These are phyloP conservation scores for Pulicaria dysenterica DNA, from an alignment of 129 eudicot genomes.

Conservation along the genomic window DNA sequence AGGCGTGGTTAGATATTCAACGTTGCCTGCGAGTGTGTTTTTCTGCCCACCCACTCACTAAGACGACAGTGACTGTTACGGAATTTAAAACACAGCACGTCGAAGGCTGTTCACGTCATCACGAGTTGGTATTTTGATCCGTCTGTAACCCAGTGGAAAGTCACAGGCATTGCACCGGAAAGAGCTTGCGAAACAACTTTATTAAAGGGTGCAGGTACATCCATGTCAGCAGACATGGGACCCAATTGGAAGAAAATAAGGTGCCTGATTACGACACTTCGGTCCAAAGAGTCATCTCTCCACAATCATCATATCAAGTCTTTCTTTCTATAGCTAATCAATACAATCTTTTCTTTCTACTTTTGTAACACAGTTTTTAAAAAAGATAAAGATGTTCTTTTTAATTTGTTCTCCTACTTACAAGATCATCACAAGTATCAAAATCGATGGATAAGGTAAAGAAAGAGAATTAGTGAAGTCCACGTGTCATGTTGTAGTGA, in stretches of 20 bases:
- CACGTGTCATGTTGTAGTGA: no score
- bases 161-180: neutral
- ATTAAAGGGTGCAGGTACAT: neutral
- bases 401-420: no score
- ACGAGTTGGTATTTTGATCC: neutral
- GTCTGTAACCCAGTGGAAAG: neutral
- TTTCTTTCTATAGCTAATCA: neutral
- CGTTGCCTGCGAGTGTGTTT: slow-evolving; percentile 4
- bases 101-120: neutral
- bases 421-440: no score
- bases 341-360: no score
- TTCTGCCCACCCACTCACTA: slow-evolving; percentile 23
- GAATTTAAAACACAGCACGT: neutral
- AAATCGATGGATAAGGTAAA: no score
- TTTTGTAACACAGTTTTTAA: no score
- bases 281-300: neutral
- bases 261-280: slow-evolving; percentile 10
- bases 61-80: neutral
- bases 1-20: slow-evolving; percentile 28
- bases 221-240: slow-evolving; percentile 10
- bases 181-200: slow-evolving; percentile 12
- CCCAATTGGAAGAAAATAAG: slow-evolving; percentile 5
- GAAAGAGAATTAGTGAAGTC: no score
- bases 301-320: neutral
- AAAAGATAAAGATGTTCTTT: no score